Evolutionary conservation across 2,329 filamentous ascomycete genomes (phyloP).

Genomic region (Diaporthe aspalathi): DNA sequence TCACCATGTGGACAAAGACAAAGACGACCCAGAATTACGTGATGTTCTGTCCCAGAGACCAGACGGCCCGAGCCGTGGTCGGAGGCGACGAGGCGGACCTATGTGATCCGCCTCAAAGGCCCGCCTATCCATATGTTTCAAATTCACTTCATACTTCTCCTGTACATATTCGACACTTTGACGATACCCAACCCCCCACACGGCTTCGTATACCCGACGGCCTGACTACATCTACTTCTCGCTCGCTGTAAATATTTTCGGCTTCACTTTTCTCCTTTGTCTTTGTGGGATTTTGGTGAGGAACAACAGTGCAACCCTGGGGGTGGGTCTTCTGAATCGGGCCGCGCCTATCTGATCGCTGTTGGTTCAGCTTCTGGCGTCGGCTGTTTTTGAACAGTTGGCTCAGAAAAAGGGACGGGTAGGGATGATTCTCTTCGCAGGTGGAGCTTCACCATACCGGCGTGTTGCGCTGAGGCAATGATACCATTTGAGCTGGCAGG

Average conservation of each 20-base stretch:
- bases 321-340: conserved; percentile 15
- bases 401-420: conserved; percentile 19
- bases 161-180: conserved; percentile 36
- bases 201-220: conserved; percentile 2
- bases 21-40: conserved; percentile 83
- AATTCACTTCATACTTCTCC: conserved; percentile 17
- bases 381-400: conserved; percentile 16
- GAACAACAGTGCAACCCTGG: conserved; percentile 12
- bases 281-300: background rate
- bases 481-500: background rate
- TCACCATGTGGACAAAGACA: conserved; percentile 89
- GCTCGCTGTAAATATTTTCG: conserved; percentile 36
- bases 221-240: conserved; percentile 28
- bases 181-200: conserved; percentile 33
- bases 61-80: conserved; percentile 84
- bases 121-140: background rate
- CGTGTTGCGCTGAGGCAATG: background rate
- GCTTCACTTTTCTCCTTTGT: conserved; percentile 14
- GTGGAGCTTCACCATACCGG: background rate
- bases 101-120: conserved; percentile 38
- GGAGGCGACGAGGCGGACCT: conserved; percentile 73
- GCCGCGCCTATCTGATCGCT: background rate
- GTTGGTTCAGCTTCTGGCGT: background rate
- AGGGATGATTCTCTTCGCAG: conserved; percentile 11
- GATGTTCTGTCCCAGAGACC: conserved; percentile 88